phyloP scores from a whole-genome alignment of 148 eudicot genomes.

The Gaultheria prostrata region DNA sequence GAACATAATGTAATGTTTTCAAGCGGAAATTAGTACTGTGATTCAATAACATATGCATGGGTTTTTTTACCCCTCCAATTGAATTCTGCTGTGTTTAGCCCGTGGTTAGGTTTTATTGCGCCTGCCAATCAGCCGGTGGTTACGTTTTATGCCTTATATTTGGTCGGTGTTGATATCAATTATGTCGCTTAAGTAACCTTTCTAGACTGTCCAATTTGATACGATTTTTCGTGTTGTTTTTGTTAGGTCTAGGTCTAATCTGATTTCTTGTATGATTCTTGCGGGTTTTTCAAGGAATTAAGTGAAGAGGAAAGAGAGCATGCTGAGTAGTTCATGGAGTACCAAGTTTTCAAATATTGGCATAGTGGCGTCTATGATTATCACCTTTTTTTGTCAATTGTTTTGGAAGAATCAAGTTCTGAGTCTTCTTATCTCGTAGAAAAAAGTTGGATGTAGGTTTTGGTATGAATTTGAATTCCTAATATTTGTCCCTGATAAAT shows the following conservation, averaged over 20 bases:
- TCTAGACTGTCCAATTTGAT: neutral
- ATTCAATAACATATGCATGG: no score
- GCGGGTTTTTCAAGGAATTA: constrained; percentile 84
- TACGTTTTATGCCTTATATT: no score
- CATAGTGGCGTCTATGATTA: neutral
- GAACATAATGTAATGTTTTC: no score
- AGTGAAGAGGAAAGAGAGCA: constrained; percentile 93
- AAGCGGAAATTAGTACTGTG: no score
- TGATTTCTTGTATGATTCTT: constrained; percentile 5
- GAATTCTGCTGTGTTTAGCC: no score
- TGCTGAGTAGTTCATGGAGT: constrained; percentile 94
- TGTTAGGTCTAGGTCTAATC: neutral
- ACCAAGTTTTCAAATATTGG: constrained; percentile 57
- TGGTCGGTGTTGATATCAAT: no score
- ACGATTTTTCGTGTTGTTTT: neutral
- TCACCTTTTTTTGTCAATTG: neutral
- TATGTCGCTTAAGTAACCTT: constrained; percentile 81
- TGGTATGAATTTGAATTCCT: neutral
- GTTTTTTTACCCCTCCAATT: no score
- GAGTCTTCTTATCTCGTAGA: neutral
- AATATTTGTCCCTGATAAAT: neutral
- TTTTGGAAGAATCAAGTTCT: neutral
- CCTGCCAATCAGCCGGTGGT: no score
- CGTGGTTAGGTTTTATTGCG: no score
- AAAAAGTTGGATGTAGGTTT: neutral